Conservation (phyloP, 2,329 filamentous ascomycete genomes). For the Ploettnerulaceae sp. region DNA sequence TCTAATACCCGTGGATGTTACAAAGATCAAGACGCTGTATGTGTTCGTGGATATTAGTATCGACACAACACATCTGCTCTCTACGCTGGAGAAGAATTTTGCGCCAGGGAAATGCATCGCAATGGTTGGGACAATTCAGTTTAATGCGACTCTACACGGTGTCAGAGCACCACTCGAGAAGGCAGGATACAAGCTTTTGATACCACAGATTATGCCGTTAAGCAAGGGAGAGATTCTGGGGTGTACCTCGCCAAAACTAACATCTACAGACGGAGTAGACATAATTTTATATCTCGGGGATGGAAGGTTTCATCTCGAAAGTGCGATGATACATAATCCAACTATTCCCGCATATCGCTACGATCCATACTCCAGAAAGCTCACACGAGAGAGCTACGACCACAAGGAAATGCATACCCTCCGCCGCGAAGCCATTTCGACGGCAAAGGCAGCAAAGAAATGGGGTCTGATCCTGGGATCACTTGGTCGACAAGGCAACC, state of each 20-base stretch:
- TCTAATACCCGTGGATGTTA: constrained; percentile 92
- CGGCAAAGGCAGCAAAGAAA: constrained; percentile 72
- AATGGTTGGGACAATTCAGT: constrained; percentile 95
- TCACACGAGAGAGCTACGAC: constrained; percentile 87
- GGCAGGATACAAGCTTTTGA: constrained; percentile 77
- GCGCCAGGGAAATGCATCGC: constrained; percentile 79
- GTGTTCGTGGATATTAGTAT: constrained; percentile 98
- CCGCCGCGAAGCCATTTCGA: constrained; percentile 68
- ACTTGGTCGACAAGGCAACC: constrained; percentile 90
- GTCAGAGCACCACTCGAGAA: constrained; percentile 71
- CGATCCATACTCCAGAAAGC: constrained; percentile 87
- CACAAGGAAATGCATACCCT: constrained; percentile 86
- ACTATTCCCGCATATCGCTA: constrained; percentile 87
- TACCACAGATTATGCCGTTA: constrained; percentile 88
- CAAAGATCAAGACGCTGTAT: constrained; percentile 94
- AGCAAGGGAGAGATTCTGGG: constrained; percentile 95
- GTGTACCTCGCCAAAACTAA: constrained; percentile 81
- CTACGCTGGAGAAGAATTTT: constrained; percentile 86
- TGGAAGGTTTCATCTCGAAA: constrained; percentile 92
- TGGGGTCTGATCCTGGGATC: constrained; percentile 96
- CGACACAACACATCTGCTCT: constrained; percentile 80
- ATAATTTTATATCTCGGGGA: constrained; percentile 86
- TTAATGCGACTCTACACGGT: constrained; percentile 94
- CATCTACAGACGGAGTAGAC: constrained; percentile 57
- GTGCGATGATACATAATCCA: constrained; percentile 98